Evolutionary conservation across 495 filamentous ascomycete genomes (phyloP), one percentile per base, ranked within the genome.

Genomic region (Hypoxylon perforatum): DNA sequence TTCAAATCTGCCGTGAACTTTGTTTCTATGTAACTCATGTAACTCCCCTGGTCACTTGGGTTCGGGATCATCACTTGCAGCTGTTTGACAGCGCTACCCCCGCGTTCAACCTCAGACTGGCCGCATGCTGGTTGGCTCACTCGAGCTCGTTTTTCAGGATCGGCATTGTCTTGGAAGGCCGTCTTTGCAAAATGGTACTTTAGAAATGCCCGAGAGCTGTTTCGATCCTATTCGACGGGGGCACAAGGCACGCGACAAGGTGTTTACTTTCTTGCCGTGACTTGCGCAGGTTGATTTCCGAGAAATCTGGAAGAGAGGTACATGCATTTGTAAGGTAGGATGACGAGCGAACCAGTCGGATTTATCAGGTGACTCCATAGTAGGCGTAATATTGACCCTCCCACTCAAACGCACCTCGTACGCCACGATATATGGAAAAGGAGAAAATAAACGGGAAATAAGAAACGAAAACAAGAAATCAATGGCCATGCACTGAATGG

Each of bases 51-150:
- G 61, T 65, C 60, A 42, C 36, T 41, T 57, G 56, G 61, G 66
- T 69, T 64, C 61, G 66, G 61, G 66, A 69, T 65, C 52, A 61
- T 65, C 61, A 69, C 66, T 65, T 65, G 66, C 66, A 69, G 66
- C 59, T 57, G 50, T 64, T 33, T 69, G 66, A 65, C 66, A 69
- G 61, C 61, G 61, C 57, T 61, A 69, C 61, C 66, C 66, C 66
- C 66, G 60, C 65, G 65, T 61, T 64, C 38, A 36, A 44, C 39
- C 51, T 61, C 35, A 51, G 25, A 53, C 41, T 54, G 65, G 55
- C 65, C 14, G 47, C 23, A 9, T 14, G 10, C 42, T 45, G 42
- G 42, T 5, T 50, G 52, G 57, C 42, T 62, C 53, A 58, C 51
- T 54, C 52, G 46, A 45, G 23, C n/a, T 25, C 30, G 25, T 53